These are phyloP conservation scores for Cicer yamashitae DNA, from an alignment of 306 rosid species.

Conservation along the genomic window DNA sequence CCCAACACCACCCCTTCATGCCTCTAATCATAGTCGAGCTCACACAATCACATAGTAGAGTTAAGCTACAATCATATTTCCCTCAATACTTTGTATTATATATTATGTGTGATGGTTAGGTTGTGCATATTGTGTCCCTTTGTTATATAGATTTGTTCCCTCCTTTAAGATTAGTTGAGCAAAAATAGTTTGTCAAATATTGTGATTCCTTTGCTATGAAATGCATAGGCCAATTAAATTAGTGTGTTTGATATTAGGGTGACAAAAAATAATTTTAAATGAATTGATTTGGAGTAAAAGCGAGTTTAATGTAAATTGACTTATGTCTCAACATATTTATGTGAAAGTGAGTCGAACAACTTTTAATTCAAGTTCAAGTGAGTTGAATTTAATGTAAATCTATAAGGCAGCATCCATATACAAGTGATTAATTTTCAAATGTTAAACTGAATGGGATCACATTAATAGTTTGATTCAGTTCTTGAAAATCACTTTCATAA, in stretches of 20 bases:
- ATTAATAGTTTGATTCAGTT: too few relatives aligned
- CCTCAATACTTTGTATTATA: conserved; percentile 64
- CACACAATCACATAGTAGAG: conserved; percentile 19
- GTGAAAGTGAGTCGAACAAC: too few relatives aligned
- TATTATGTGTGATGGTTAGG: conserved; percentile 58
- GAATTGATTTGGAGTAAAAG: too few relatives aligned
- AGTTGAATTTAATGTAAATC: too few relatives aligned
- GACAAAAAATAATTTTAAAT: too few relatives aligned
- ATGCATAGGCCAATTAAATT: conserved; percentile 51
- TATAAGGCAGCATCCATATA: too few relatives aligned
- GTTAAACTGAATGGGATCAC: too few relatives aligned
- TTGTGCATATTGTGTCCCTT: conserved; percentile 32
- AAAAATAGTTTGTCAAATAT: conserved; percentile 57
- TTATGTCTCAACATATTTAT: too few relatives aligned
- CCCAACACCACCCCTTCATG: conserved; percentile 49
- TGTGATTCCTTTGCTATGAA: conserved; percentile 58
- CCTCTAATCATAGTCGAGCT: conserved; percentile 33
- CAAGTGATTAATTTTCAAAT: too few relatives aligned
- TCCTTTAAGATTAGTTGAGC: conserved; percentile 44
- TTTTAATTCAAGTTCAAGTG: too few relatives aligned
- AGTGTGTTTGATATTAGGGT: background rate
- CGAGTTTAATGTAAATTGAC: too few relatives aligned
- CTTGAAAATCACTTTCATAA: too few relatives aligned
- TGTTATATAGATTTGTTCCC: conserved; percentile 33
- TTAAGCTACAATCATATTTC: conserved; percentile 29